These are phyloP conservation scores for Venturia nashicola DNA, from an alignment of 2,329 filamentous ascomycete species.

Conservation along the genomic window DNA sequence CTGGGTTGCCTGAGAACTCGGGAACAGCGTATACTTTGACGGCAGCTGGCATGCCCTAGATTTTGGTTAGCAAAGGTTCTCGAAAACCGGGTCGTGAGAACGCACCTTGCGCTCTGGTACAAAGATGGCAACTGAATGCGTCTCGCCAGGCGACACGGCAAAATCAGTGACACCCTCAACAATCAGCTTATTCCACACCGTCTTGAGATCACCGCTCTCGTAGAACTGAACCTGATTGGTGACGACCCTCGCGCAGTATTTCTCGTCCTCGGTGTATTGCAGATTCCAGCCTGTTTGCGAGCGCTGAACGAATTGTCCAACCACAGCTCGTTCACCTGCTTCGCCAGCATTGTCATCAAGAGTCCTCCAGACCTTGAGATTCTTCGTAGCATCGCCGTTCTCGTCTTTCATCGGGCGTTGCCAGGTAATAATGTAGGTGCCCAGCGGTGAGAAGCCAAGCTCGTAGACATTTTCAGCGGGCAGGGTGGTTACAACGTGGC, in stretches of 20 bases:
- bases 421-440: conserved; percentile 93
- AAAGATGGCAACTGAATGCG: conserved; percentile 87
- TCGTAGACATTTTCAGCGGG: conserved; percentile 81
- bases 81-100: conserved; percentile 1
- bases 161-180: conserved; percentile 87
- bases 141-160: conserved; percentile 77
- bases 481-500: conserved; percentile 61
- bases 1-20: conserved; percentile 57
- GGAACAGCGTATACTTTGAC: conserved; percentile 94
- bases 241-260: conserved; percentile 81
- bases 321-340: conserved; percentile 32
- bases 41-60: conserved; percentile 76
- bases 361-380: conserved; percentile 91
- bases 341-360: conserved; percentile 50
- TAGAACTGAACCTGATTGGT: conserved; percentile 98
- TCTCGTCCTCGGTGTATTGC: conserved; percentile 90
- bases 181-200: conserved; percentile 89
- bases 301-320: conserved; percentile 86
- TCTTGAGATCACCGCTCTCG: conserved; percentile 71
- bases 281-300: conserved; percentile 92
- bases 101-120: conserved; percentile 85
- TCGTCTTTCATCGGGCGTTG: conserved; percentile 89
- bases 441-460: conserved; percentile 82
- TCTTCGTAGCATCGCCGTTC: conserved; percentile 85
- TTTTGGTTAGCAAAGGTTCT: conserved; percentile 5